phyloP scores from a whole-genome alignment of 306 rosid species.

The Gynostemma pentaphyllum region DNA sequence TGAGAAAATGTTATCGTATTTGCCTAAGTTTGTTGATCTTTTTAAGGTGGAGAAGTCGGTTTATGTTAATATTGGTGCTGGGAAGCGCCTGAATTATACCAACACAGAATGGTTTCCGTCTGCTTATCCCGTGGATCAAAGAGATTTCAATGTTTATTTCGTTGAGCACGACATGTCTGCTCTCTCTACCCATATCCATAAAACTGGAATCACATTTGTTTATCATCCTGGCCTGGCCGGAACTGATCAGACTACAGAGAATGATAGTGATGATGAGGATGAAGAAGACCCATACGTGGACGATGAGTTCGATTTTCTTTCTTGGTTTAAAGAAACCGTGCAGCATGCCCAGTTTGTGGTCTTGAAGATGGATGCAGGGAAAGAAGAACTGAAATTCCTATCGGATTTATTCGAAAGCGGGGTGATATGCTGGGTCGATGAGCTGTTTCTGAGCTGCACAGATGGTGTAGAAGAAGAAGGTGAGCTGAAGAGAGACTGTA shows the following conservation, averaged over 20 bases:
- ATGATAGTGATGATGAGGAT: conserved; percentile 7
- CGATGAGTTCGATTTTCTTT: conserved; percentile 57
- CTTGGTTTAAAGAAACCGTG: conserved; percentile 81
- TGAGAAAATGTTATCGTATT: conserved; percentile 25
- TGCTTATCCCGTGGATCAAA: conserved; percentile 50
- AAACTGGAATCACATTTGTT: conserved; percentile 71
- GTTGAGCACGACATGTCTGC: conserved; percentile 68
- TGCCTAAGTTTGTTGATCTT: conserved; percentile 49
- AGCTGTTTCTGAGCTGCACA: conserved; percentile 64
- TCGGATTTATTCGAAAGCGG: conserved; percentile 52
- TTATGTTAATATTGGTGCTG: conserved; percentile 61
- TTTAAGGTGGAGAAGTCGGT: conserved; percentile 39
- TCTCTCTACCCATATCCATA: conserved; percentile 42
- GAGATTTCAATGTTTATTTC: conserved; percentile 51
- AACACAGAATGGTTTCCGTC: conserved; percentile 48
- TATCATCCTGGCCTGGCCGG: conserved; percentile 78
- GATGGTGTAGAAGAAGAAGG: conserved; percentile 25
- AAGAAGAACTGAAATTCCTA: conserved; percentile 53
- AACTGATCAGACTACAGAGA: not conserved
- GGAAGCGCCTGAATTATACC: conserved; percentile 31
- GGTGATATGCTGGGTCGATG: conserved; percentile 65
- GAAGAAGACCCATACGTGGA: conserved; percentile 41
- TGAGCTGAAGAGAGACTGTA: conserved; percentile 30
- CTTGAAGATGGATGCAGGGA: conserved; percentile 72
- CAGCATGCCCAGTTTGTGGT: conserved; percentile 60